Evolutionary conservation across 805 yeast genomes (phyloP).

Genomic region (Hanseniaspora taiwanica): DNA sequence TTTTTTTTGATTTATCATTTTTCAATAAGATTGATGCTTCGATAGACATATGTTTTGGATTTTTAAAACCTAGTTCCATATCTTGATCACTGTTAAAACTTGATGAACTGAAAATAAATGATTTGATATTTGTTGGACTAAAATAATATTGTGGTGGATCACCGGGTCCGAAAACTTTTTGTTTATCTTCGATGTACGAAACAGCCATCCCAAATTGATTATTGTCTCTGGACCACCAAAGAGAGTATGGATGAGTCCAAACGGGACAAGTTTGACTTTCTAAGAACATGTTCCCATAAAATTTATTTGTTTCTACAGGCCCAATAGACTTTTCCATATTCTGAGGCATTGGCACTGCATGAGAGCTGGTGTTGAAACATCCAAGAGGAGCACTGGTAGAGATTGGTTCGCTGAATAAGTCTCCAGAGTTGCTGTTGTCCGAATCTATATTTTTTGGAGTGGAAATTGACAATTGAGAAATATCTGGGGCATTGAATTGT

Average conservation of each 20-base stretch:
- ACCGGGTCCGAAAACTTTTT: conserved; percentile 55
- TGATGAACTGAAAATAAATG: conserved; percentile 37
- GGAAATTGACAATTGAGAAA: not conserved
- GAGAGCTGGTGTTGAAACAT: conserved; percentile 24
- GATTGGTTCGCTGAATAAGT: conserved; percentile 20
- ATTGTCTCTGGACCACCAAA: conserved; percentile 48
- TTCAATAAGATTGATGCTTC: conserved; percentile 17
- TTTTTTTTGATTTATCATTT: conserved; percentile 23
- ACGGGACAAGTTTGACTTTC: conserved; percentile 55
- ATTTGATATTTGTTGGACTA: conserved; percentile 53
- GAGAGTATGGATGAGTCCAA: conserved; percentile 74
- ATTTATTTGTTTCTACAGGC: conserved; percentile 65
- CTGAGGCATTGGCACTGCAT: conserved; percentile 18
- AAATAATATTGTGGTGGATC: conserved; percentile 48
- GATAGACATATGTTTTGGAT: conserved; percentile 24
- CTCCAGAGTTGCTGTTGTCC: too few relatives aligned
- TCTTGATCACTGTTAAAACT: conserved; percentile 25
- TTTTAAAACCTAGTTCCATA: conserved; percentile 13
- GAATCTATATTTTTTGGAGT: conserved; percentile 19
- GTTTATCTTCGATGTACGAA: conserved; percentile 44
- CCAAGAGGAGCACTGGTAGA: conserved; percentile 31
- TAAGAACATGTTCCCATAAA: conserved; percentile 59
- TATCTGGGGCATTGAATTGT: not conserved
- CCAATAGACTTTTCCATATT: conserved; percentile 10
- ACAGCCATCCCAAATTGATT: conserved; percentile 47